phyloP scores from a whole-genome alignment of 2,329 filamentous ascomycete genomes.

The Stenocarpella maydis region DNA sequence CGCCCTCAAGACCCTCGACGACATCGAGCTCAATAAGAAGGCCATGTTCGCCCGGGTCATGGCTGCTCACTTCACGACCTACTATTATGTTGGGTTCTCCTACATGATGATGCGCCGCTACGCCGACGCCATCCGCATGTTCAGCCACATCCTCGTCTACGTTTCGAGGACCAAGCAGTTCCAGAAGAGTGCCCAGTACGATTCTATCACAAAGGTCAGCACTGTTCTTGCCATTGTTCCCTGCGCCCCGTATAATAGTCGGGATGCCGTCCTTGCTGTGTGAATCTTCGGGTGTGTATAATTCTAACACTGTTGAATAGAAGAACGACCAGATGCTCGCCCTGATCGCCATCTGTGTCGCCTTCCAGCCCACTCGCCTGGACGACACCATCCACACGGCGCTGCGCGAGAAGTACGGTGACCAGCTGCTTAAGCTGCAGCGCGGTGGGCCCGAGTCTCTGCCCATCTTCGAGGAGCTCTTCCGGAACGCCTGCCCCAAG shows the following conservation, averaged over 20 bases:
- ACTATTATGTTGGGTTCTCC: slow-evolving; percentile 99
- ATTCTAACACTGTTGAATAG: slow-evolving; percentile 43
- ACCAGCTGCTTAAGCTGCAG: slow-evolving; percentile 96
- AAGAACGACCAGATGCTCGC: slow-evolving; percentile 99
- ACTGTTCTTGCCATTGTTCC: background rate
- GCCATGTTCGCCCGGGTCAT: slow-evolving; percentile 99
- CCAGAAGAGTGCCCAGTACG: slow-evolving; percentile 98
- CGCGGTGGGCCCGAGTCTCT: slow-evolving; percentile 94
- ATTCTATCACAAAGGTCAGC: slow-evolving; percentile 86
- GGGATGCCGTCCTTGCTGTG: background rate
- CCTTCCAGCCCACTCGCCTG: slow-evolving; percentile 94
- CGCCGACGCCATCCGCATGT: slow-evolving; percentile 99
- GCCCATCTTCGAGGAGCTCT: slow-evolving; percentile 97
- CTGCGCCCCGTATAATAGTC: too few species aligned
- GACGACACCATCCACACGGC: slow-evolving; percentile 99
- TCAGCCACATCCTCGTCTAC: slow-evolving; percentile 99
- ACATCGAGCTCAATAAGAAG: slow-evolving; percentile 99
- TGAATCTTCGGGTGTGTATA: background rate
- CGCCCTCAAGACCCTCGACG: slow-evolving; percentile 97
- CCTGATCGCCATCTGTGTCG: slow-evolving; percentile 97
- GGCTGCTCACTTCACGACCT: slow-evolving; percentile 99
- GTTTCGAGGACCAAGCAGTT: slow-evolving; percentile 99
- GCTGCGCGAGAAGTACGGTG: slow-evolving; percentile 97
- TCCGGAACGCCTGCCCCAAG: slow-evolving; percentile 97
- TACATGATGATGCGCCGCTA: slow-evolving; percentile 99